Base-by-base conservation (phyloP, 805 yeast genomes). In the Ascoidea asiatica region DNA sequence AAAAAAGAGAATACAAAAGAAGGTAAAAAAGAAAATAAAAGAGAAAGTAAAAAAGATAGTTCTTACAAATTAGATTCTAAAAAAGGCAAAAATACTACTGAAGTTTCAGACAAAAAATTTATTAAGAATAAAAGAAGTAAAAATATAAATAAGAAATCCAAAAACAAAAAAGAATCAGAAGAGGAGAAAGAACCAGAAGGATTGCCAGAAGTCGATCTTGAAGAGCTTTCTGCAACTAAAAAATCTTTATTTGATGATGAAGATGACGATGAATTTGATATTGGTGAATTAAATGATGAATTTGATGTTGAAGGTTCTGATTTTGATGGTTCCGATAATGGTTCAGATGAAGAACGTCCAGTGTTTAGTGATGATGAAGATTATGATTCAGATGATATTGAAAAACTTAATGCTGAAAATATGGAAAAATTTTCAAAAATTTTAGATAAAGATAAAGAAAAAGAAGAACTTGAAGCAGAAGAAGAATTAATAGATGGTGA, bases 321-420 rank as follows among this genome's bases (percentile, higher is more conserved):
- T 29, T 29, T 29, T 15, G 35, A 29, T 29, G n/a, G n/a, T n/a
- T 29, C 35, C 35, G 75, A 64, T 41, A 75, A 65, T 21, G 70
- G 57, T 43, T 72, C 64, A 44, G 86, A 79, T 52, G 77, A 83
- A 1, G 88, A 76, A 36, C 75, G 68, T 52, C 88, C 92, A 41
- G 77, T 81, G 79, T 88, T 86, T 55, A 82, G 94, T 19, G 95
- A 86, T 56, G 86, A 79, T 50, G 82, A 76, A 38, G 75, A 66
- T 42, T 75, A 71, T 44, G 77, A 72, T 48, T 79, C 71, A 36
- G 85, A 70, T 43, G 74, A 71, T 44, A 79, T 82, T 56, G 88
- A 83, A 51, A 73, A 70, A 46, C 68, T 84, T 55, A 83, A 82
- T 58, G 90, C 86, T 36, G 77, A 82, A 44, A 84, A 84, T 59